Percentiles rank a stretch among this genome's conserved stretches.
Evolutionary conservation across 2,329 filamentous ascomycete genomes (phyloP).

Genomic region (Colletotrichum coccodes): DNA sequence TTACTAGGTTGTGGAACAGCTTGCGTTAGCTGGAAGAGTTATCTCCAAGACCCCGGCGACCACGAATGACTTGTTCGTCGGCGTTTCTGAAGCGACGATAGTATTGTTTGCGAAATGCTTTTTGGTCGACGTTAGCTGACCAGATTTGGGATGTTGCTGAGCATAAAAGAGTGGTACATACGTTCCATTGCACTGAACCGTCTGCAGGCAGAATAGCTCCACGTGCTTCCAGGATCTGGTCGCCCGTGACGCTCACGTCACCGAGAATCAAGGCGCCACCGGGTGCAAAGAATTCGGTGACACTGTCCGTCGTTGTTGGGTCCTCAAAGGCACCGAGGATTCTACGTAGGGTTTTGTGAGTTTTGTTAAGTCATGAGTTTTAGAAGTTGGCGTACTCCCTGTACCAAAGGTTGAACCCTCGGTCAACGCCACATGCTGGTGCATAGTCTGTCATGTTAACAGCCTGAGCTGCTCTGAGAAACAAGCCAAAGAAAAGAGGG

Average conservation of each 20-base stretch:
- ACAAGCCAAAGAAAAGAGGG: not conserved
- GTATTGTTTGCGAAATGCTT: not conserved
- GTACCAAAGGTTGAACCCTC: not conserved
- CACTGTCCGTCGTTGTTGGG: not conserved
- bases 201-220: not conserved
- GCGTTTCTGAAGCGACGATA: not conserved
- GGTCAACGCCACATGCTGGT: not conserved
- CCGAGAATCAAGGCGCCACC: not conserved
- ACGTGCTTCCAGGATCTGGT: not conserved
- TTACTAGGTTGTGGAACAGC: not conserved
- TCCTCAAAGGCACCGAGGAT: not conserved
- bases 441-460: not conserved
- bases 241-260: not conserved
- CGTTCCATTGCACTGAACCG: not conserved
- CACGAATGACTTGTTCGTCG: not conserved
- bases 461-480: not conserved
- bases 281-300: not conserved
- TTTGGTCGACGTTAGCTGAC: not conserved
- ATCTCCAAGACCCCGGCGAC: not conserved
- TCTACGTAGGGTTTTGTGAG: not conserved
- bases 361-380: not conserved
- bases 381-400: not conserved
- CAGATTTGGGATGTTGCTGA: not conserved
- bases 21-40: not conserved
- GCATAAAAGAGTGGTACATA: not conserved